These are phyloP conservation scores for Waltiozyma solani DNA, from an alignment of 1,139 yeast genomes.

Conservation along the genomic window DNA sequence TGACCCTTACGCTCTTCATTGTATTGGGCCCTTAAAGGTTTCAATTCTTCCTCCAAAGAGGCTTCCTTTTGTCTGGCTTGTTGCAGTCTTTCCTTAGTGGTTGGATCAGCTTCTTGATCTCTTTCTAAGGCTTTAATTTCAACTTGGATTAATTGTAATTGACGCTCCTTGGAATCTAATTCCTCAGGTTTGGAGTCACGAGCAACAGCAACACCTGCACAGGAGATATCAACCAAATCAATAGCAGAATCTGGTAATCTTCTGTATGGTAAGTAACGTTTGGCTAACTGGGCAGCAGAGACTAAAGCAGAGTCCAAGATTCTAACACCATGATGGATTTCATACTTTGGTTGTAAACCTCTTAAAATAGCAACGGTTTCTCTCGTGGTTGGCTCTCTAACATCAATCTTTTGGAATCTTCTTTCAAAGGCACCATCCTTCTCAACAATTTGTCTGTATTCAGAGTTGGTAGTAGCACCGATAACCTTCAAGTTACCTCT, in stretches of 20 bases:
- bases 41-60: conserved; percentile 72
- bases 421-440: conserved; percentile 99
- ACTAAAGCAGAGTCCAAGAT: conserved; percentile 93
- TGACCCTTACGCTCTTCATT: conserved; percentile 86
- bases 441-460: conserved; percentile 84
- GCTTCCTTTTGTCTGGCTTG: conserved; percentile 75
- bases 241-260: conserved; percentile 97
- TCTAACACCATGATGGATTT: conserved; percentile 96
- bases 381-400: conserved; percentile 83
- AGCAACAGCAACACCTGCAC: conserved; percentile 97
- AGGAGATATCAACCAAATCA: conserved; percentile 91
- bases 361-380: conserved; percentile 94
- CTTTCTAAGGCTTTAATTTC: conserved; percentile 96
- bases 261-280: conserved; percentile 89
- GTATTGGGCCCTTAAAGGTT: conserved; percentile 80
- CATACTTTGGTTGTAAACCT: conserved; percentile 94
- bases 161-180: conserved; percentile 86
- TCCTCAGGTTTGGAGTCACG: conserved; percentile 98
- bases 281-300: conserved; percentile 90
- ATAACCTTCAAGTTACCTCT: conserved; percentile 94
- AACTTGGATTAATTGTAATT: conserved; percentile 81
- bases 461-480: conserved; percentile 96
- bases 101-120: conserved; percentile 82
- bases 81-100: conserved; percentile 78
- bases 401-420: conserved; percentile 95